Evolutionary conservation across 495 filamentous ascomycete genomes (phyloP).

Genomic region (Evernia prunastri): DNA sequence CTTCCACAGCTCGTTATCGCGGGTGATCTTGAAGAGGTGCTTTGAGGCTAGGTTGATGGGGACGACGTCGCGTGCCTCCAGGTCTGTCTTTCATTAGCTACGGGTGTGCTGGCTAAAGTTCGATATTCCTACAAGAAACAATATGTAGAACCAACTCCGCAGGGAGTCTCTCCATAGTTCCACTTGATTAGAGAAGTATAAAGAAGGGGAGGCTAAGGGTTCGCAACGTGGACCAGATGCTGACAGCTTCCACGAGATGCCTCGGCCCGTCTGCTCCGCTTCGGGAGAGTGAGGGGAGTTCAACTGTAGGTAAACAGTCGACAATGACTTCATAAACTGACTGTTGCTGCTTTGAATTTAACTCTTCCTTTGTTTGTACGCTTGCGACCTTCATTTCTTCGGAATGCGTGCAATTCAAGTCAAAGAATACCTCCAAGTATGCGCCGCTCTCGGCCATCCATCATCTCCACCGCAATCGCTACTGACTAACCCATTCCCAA

Average conservation of each 20-base stretch:
- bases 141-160: constrained; percentile 72
- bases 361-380: background rate
- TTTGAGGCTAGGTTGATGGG: constrained; percentile 64
- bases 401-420: constrained; percentile 83
- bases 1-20: constrained; percentile 73
- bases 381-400: background rate
- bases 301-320: background rate
- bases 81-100: constrained; percentile 43
- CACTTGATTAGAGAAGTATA: background rate
- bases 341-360: background rate
- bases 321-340: background rate
- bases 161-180: constrained; percentile 57
- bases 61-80: constrained; percentile 62
- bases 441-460: background rate
- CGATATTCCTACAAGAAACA: constrained; percentile 53
- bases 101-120: constrained; percentile 3
- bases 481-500: constrained; percentile 1
- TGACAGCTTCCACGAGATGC: constrained; percentile 5
- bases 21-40: constrained; percentile 58
- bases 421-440: constrained; percentile 58
- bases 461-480: background rate
- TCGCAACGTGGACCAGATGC: background rate
- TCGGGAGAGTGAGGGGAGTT: too few species aligned
- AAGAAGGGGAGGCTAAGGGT: background rate
- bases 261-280: constrained; percentile 6